Evolutionary conservation across 140 eudicot genomes (phyloP).

Genomic region (Stevia rebaudiana): DNA sequence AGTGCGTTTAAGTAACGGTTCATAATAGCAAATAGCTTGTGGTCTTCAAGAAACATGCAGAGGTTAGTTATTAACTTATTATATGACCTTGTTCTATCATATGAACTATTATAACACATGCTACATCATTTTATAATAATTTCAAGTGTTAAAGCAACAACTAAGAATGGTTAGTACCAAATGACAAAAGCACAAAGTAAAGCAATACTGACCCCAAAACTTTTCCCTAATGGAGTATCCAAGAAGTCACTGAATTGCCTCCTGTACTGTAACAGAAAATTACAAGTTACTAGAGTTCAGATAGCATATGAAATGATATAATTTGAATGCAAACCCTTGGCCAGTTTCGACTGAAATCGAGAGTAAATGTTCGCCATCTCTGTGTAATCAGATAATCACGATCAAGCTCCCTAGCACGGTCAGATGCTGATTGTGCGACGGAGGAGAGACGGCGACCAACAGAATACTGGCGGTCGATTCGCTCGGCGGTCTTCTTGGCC

Average conservation of each 20-base stretch:
- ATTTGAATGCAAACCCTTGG: conserved; percentile 51
- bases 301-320: not conserved
- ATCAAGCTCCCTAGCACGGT: conserved; percentile 74
- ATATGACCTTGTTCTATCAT: not conserved
- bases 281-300: not conserved
- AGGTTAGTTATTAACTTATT: not conserved
- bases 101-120: not conserved
- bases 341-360: conserved; percentile 65
- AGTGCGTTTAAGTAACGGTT: not conserved
- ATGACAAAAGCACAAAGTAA: not conserved
- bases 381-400: conserved; percentile 60
- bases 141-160: not conserved
- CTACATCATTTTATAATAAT: not conserved
- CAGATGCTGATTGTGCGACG: conserved; percentile 51
- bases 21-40: too few species aligned
- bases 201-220: conserved; percentile 53
- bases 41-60: too few species aligned
- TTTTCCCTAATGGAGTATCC: conserved; percentile 71
- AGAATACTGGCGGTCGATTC: conserved; percentile 66
- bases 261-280: conserved; percentile 63
- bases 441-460: conserved; percentile 46
- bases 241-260: conserved; percentile 55
- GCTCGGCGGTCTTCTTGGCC: conserved; percentile 71
- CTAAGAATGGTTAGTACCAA: not conserved
- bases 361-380: conserved; percentile 56